Evolutionary conservation across 2,329 filamentous ascomycete species (phyloP).

Genomic region (Cryphonectria parasitica): DNA sequence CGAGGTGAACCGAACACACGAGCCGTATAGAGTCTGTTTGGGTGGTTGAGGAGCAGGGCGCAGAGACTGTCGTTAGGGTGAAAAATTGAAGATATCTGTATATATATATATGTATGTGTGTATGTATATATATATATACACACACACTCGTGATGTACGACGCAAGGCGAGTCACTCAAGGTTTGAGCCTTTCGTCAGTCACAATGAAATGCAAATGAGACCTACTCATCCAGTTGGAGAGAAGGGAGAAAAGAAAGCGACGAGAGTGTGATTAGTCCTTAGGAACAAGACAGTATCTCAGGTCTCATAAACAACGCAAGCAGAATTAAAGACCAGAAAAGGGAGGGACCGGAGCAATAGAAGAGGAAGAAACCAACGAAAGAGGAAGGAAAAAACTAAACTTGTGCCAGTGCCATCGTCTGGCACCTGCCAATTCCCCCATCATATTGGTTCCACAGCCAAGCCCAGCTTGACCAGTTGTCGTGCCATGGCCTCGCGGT

Average conservation of each 20-base stretch:
- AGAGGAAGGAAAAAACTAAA: neutral
- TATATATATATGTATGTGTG: neutral
- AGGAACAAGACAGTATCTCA: neutral
- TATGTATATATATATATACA: neutral
- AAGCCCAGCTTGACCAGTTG: neutral
- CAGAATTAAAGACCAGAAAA: neutral
- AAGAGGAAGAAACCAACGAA: neutral
- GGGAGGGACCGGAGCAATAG: neutral
- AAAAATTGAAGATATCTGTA: neutral
- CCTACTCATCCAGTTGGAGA: slow-evolving; percentile 16
- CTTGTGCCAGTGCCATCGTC: neutral
- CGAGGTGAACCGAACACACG: neutral
- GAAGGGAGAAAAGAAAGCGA: neutral
- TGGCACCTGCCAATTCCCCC: neutral
- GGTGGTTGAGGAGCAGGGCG: neutral
- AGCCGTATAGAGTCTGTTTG: neutral
- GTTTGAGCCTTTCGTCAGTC: neutral
- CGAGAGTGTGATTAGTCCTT: neutral
- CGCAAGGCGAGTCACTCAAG: neutral
- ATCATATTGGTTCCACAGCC: neutral
- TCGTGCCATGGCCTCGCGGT: slow-evolving; percentile 10
- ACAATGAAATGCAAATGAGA: neutral
- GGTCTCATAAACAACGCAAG: neutral
- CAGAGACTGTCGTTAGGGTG: neutral
- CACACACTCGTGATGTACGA: slow-evolving; percentile 1